Evolutionary conservation across 495 filamentous ascomycete species (phyloP), one percentile per base, ranked within the genome.

Genomic region (Penicillium roqueforti): DNA sequence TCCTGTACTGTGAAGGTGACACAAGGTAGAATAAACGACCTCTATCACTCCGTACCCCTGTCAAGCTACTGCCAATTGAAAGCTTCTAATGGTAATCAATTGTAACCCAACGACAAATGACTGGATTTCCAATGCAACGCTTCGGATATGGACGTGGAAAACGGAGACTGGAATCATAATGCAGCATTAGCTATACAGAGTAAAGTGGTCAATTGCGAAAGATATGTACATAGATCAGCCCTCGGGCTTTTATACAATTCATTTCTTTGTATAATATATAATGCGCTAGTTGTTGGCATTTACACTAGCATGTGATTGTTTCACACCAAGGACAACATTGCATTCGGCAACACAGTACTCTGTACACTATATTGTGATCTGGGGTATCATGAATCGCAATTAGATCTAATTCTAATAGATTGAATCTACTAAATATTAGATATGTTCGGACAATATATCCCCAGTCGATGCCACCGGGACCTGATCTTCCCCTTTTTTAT

Each of bases 401-500:
- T 3, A 26, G 10, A 31, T 31, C 10, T 31, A 4, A 31, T 13
- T 31, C 28, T 13, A 31, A 31, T 31, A 9, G 10, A 31, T 31
- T 31, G 10, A 31, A 11, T 31, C 28, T 11, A 11, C 13, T 9
- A 8, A 8, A 16, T 8, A n/a, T 16, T 36, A 16, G 14, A 34
- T 3, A 31, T 11, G n/a, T 46, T 16, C n/a, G 26, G 26, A 18
- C 14, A 29, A 29, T 16, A 45, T 26, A 45, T n/a, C 23, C 11
- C 19, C 9, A 28, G 22, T 37, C n/a, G 38, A 22, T 52, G 49
- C 49, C 34, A 58, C 52, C 54, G 57, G 54, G 60, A 43, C 41
- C 40, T 34, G 57, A 50, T 52, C 34, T 50, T 54, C 66, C 68
- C 69, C 67, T 61, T 68, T 31, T 70, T 71, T 65, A 41, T 42